A percentile compares a stretch with the other conserved stretches of the same genome.
Conservation (phyloP, 768 basidiomycete species). For the Lenzites betulinus region DNA sequence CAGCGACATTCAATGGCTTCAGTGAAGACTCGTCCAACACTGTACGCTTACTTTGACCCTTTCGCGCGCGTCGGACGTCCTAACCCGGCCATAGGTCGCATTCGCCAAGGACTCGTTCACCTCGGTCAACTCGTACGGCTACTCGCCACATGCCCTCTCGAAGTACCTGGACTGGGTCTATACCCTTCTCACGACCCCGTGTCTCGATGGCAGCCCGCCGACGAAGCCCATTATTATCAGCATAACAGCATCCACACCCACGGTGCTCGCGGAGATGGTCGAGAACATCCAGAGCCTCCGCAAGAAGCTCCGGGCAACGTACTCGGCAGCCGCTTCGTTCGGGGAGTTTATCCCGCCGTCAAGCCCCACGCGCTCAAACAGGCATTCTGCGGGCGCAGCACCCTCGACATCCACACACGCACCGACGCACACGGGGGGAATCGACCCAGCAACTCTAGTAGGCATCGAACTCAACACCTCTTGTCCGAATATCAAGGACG, state of each 20-base stretch:
- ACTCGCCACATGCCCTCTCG: constrained; percentile 76
- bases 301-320: constrained; percentile 28
- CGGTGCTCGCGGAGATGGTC: constrained; percentile 57
- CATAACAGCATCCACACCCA: constrained; percentile 63
- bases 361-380: constrained; percentile 10
- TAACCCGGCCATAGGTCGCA: constrained; percentile 50
- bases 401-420: constrained; percentile 22
- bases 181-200: constrained; percentile 46
- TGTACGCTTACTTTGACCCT: constrained; percentile 39
- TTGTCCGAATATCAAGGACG: constrained; percentile 73
- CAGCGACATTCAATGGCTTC: constrained; percentile 72
- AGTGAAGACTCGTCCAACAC: constrained; percentile 62
- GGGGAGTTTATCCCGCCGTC: constrained; percentile 12
- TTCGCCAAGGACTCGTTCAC: constrained; percentile 53
- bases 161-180: constrained; percentile 66
- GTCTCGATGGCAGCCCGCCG: constrained; percentile 25
- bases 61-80: neutral
- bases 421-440: constrained; percentile 3
- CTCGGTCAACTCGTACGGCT: constrained; percentile 87
- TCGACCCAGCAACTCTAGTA: constrained; percentile 42
- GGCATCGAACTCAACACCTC: constrained; percentile 84
- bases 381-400: neutral
- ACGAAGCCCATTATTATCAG: constrained; percentile 77
- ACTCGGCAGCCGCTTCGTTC: constrained; percentile 8
- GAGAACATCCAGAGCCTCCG: constrained; percentile 62